Percentiles rank a stretch among this genome's conserved stretches.
phyloP scores from a whole-genome alignment of 805 yeast genomes.

The Kodamaea nitidulidarum region DNA sequence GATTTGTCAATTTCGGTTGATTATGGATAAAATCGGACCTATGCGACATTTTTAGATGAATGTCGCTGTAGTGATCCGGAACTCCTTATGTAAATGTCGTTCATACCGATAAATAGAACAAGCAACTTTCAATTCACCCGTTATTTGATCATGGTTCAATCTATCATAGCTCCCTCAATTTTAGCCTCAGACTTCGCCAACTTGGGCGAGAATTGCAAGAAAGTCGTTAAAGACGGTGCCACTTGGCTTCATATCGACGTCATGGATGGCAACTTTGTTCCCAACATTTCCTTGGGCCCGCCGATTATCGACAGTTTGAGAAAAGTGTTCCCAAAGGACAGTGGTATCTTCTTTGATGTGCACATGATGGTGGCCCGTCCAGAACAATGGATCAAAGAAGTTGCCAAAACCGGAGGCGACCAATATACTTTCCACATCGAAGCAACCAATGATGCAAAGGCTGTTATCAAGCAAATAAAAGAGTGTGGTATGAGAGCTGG shows the following conservation, averaged over 20 bases:
- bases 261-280: slow-evolving; percentile 99
- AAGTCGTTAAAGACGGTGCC: slow-evolving; percentile 73
- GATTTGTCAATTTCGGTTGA: background rate
- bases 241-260: slow-evolving; percentile 98
- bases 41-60: background rate
- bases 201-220: slow-evolving; percentile 81
- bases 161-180: slow-evolving; percentile 91
- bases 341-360: slow-evolving; percentile 71
- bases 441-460: slow-evolving; percentile 75
- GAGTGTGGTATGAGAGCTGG: slow-evolving; percentile 86
- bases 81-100: background rate
- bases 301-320: slow-evolving; percentile 81
- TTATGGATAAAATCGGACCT: background rate
- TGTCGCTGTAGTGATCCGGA: background rate
- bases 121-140: background rate
- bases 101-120: background rate
- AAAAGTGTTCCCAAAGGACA: slow-evolving; percentile 66
- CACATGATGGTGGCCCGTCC: slow-evolving; percentile 98
- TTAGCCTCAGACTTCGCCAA: slow-evolving; percentile 90
- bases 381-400: slow-evolving; percentile 88
- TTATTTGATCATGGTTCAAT: slow-evolving; percentile 53
- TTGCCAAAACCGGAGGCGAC: slow-evolving; percentile 92
- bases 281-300: slow-evolving; percentile 91
- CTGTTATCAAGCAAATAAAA: slow-evolving; percentile 71
- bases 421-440: slow-evolving; percentile 96